Conservation (phyloP, 2,329 filamentous ascomycete species). For the Clonostachys solani region DNA sequence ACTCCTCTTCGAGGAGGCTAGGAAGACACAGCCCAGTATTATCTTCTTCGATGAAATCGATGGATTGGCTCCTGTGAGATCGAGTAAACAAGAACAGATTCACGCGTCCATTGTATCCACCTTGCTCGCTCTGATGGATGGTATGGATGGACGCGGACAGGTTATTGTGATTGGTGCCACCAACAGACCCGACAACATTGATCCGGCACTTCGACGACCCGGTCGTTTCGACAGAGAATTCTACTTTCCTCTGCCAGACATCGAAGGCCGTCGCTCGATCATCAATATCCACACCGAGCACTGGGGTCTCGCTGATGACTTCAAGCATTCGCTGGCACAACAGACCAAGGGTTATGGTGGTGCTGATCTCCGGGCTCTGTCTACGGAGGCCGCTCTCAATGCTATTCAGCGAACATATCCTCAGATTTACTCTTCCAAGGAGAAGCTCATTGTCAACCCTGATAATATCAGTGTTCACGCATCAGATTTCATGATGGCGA, state of each 20-base stretch:
- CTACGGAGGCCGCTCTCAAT: constrained; percentile 93
- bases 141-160: constrained; percentile 96
- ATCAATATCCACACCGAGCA: constrained; percentile 93
- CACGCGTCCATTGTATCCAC: constrained; percentile 97
- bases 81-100: constrained; percentile 98
- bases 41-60: constrained; percentile 99
- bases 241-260: constrained; percentile 89
- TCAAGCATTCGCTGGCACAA: constrained; percentile 81
- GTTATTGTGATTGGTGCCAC: constrained; percentile 99
- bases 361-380: constrained; percentile 88
- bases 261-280: constrained; percentile 76
- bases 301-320: constrained; percentile 76
- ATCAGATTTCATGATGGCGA: constrained; percentile 94
- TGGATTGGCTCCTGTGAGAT: constrained; percentile 89
- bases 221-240: constrained; percentile 97
- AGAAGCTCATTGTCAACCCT: constrained; percentile 86
- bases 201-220: constrained; percentile 88
- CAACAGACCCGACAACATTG: constrained; percentile 93
- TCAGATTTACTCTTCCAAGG: constrained; percentile 87
- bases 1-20: constrained; percentile 89
- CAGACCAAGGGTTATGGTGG: constrained; percentile 95
- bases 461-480: constrained; percentile 80
- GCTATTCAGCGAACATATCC: constrained; percentile 93
- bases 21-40: constrained; percentile 94
- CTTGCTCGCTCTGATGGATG: constrained; percentile 90